Base-by-base conservation (phyloP, 805 yeast species). In the Komagataella pseudopastoris region DNA sequence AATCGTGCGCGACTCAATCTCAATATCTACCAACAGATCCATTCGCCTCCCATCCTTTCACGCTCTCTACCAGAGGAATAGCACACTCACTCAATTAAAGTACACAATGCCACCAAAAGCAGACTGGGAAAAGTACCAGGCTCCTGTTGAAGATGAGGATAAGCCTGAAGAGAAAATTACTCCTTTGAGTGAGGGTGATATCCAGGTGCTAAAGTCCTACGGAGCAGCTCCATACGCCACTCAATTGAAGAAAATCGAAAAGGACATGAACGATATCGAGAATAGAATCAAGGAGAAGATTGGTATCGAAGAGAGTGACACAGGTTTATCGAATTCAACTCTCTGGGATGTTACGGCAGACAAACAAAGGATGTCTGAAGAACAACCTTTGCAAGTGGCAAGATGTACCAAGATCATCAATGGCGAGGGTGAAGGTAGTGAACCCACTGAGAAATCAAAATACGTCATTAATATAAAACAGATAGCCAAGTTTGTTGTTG, bases 341-440 rank as follows among this genome's bases (percentile, higher is more conserved):
- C 71, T 91, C 58, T 93, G 99, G 99, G 99, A 93, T 71, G 88
- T 91, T 49, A 80, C 83, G 75, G 98, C 97, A 23, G 99, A 93
- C 70, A 85, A 86, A 65, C 96, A 88, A 68, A 76, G 96, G 62
- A 82, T 90, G 83, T 76, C 83, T 54, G 91, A 85, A 65, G 98
- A 93, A 64, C 96, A 88, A 63, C 96, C 99, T 30, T 73, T 93
- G 57, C 99, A 93, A 69, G 99, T 95, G 48, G 99, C 99, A 16
- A 78, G 99, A 66, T 93, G 99, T 71, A 95, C 99, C 23, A 93
- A 95, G 71, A 93, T 95, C 68, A 91, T 93, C 56, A 85, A 84
- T 61, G 39, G 39, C 39, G 79, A 83, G 16, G 66, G 59, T 30
- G 72, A 66, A n/a, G 65, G 58, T 12, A 56, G 54, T n/a, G 52